Percentiles rank a stretch among this genome's conserved stretches.
Conservation (phyloP, 805 yeast genomes). For the Ogataea nakhonphanomensis region DNA sequence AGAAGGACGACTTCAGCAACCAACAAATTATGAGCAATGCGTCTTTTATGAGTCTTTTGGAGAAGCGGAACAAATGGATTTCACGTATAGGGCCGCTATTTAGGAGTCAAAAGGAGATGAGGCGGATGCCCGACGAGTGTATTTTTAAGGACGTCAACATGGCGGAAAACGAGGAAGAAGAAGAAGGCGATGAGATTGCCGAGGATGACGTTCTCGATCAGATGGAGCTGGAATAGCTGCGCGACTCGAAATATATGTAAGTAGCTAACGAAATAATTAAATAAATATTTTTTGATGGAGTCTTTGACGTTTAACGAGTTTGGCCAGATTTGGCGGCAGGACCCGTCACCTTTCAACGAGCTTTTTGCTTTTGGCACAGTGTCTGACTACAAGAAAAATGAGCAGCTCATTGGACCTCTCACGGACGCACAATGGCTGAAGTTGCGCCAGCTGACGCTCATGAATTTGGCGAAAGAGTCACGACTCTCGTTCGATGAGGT, state of each 20-base stretch:
- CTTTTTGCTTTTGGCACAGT: conserved; percentile 28
- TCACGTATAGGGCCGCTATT: conserved; percentile 85
- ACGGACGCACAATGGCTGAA: conserved; percentile 17
- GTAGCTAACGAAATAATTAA: background rate
- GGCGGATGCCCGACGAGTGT: conserved; percentile 64
- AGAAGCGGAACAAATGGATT: conserved; percentile 87
- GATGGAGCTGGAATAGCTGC: conserved; percentile 7
- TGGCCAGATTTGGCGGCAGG: conserved; percentile 14
- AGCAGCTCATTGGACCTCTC: conserved; percentile 4
- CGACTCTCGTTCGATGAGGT: conserved; percentile 5
- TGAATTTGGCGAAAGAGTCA: conserved; percentile 12
- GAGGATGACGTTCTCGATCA: conserved; percentile 25
- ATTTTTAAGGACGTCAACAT: conserved; percentile 43
- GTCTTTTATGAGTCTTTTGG: conserved; percentile 74
- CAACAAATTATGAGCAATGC: conserved; percentile 72
- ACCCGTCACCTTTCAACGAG: conserved; percentile 14
- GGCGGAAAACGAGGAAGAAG: conserved; percentile 29
- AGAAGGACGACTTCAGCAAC: conserved; percentile 23
- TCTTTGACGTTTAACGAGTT: conserved; percentile 22
- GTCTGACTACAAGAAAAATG: conserved; percentile 13
- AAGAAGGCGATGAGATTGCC: conserved; percentile 26
- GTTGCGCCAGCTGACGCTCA: conserved; percentile 19
- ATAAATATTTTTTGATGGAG: background rate
- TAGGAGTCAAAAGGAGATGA: conserved; percentile 62
- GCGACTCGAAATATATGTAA: background rate